A percentile compares a stretch with the other conserved stretches of the same genome.
These are phyloP conservation scores for Starmerella roubikii DNA, from an alignment of 805 yeast species.

Conservation along the genomic window DNA sequence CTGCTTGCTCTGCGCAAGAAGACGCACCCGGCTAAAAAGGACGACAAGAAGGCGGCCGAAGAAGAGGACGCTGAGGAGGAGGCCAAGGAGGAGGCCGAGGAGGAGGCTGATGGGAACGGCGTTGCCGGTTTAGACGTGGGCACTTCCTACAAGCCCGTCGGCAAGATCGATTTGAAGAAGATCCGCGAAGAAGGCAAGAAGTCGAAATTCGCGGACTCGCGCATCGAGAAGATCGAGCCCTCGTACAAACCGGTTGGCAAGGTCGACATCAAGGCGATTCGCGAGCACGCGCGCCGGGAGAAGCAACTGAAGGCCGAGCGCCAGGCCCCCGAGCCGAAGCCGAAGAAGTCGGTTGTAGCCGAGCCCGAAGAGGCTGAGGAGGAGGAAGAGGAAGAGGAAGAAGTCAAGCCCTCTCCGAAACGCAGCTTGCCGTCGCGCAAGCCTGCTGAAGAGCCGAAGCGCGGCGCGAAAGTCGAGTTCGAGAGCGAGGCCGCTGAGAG, in stretches of 20 bases:
- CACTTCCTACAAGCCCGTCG: slow-evolving; percentile 26
- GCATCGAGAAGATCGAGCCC: slow-evolving; percentile 30
- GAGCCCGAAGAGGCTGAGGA: background rate
- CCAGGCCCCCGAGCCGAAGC: background rate
- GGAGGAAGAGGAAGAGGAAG: background rate
- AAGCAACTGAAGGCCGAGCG: slow-evolving; percentile 15
- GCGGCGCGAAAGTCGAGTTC: background rate
- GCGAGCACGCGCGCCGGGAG: slow-evolving; percentile 27
- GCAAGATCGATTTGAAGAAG: slow-evolving; percentile 26
- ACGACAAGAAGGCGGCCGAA: slow-evolving; percentile 43
- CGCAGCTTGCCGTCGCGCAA: too few species aligned
- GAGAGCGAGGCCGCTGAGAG: background rate
- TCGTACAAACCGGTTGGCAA: slow-evolving; percentile 52
- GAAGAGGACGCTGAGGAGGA: slow-evolving; percentile 55
- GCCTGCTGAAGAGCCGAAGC: background rate
- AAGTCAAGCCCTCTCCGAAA: background rate
- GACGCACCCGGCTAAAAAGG: slow-evolving; percentile 14
- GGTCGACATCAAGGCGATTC: slow-evolving; percentile 36
- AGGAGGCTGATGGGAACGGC: slow-evolving; percentile 1
- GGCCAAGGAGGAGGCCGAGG: slow-evolving; percentile 25
- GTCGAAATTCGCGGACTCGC: slow-evolving; percentile 23
- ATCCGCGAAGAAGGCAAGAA: slow-evolving; percentile 22
- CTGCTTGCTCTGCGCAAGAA: slow-evolving; percentile 11
- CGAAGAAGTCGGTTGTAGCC: background rate
- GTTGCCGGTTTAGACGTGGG: slow-evolving; percentile 18